Evolutionary conservation across 495 filamentous ascomycete species (phyloP), one percentile per base, ranked within the genome.

Genomic region (Aspergillus sclerotiicarbonarius): DNA sequence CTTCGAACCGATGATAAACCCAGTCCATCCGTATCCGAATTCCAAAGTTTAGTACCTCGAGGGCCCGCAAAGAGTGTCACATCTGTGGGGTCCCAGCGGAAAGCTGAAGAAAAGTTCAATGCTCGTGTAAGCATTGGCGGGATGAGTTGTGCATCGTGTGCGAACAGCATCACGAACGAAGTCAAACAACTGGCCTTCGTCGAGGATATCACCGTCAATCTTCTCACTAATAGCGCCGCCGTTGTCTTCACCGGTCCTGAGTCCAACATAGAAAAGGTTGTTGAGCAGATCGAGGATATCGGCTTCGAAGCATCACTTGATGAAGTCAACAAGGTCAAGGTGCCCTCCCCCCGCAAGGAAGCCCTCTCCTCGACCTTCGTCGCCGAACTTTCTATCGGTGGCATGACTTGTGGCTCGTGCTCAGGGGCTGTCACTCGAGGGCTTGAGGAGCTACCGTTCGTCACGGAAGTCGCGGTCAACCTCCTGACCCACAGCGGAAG

Each of bases 361-460:
- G 16, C 16, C 25, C 25, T 5, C 3, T 13, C 51, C 1, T 48
- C 47, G 15, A 25, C 25, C 0, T 76, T 80, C 73, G 71, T 76
- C 46, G 89, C 82, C 3, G 84, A 85, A 2, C 77, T 91, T 58
- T 82, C 87, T 6, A 86, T 96, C 53, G 84, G 80, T 21, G 90
- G 90, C 13, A 94, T 96, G 90, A 94, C 88, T 6, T 96, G 92
- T 66, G 84, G 84, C 19, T 79, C 88, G 4, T 96, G 92, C 67
- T 80, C 84, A 12, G 83, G 81, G 41, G 75, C 74, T 44, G 82
- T 96, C 61, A 88, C 82, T 13, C 70, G 82, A 25, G 84, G 82
- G 6, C 61, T 96, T 33, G 75, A 87, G 54, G 80, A 84, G 55
- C 75, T 82, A 31, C 62, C 80, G 8, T 94, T 84, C 73, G 75